A percentile compares a stretch with the other conserved stretches of the same genome.
Conservation (phyloP, 352 stramenopile species). For the Globisporangium polare region DNA sequence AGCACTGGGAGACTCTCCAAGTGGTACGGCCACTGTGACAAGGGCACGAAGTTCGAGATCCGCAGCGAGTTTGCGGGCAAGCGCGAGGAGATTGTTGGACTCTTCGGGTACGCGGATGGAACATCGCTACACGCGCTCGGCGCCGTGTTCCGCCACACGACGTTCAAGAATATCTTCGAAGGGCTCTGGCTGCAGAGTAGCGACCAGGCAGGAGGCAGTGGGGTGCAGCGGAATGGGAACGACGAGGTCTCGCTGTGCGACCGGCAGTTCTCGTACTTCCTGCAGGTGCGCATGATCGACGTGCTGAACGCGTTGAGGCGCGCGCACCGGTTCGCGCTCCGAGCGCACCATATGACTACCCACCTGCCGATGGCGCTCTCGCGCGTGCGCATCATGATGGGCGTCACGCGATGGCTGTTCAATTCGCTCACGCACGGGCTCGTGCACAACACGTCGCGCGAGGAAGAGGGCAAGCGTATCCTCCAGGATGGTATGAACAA, state of each 20-base stretch:
- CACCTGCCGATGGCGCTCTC: conserved; percentile 27
- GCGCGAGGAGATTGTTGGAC: conserved; percentile 66
- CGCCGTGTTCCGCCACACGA: conserved; percentile 59
- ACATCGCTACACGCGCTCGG: conserved; percentile 66
- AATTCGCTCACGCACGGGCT: conserved; percentile 64
- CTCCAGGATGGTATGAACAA: conserved; percentile 60
- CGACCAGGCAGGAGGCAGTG: conserved; percentile 7
- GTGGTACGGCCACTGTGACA: conserved; percentile 74
- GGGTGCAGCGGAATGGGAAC: background rate
- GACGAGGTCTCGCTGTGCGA: conserved; percentile 42
- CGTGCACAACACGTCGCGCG: conserved; percentile 47
- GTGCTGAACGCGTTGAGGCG: conserved; percentile 58
- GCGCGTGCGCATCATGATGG: conserved; percentile 54
- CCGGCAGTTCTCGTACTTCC: conserved; percentile 76
- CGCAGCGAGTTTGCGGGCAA: conserved; percentile 41
- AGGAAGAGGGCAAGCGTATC: conserved; percentile 64
- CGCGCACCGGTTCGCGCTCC: conserved; percentile 51
- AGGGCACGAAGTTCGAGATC: conserved; percentile 63
- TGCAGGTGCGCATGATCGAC: conserved; percentile 74
- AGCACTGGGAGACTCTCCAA: conserved; percentile 55
- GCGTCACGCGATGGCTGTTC: conserved; percentile 61
- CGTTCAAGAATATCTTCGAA: conserved; percentile 74
- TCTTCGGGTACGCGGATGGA: conserved; percentile 61
- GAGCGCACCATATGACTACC: conserved; percentile 30
- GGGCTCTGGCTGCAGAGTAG: conserved; percentile 56